Evolutionary conservation across 768 basidiomycete species (phyloP).

Genomic region (Hericium rajendrae): DNA sequence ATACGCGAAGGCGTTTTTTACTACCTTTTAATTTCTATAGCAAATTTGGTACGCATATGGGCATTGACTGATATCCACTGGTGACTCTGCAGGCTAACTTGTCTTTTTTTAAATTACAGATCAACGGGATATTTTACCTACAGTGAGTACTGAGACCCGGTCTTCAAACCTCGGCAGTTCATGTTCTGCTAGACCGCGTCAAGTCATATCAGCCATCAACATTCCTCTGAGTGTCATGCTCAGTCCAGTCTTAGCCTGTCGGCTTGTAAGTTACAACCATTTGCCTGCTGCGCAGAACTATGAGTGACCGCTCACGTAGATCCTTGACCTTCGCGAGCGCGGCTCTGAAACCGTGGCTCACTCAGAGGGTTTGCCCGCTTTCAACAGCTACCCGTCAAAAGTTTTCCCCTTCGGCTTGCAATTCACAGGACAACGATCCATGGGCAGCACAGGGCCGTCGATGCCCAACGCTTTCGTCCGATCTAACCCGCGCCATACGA

Average conservation of each 20-base stretch:
- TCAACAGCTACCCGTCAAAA: slow-evolving; percentile 8
- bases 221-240: slow-evolving; percentile 83
- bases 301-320: slow-evolving; percentile 30
- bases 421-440: slow-evolving; percentile 13
- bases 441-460: slow-evolving; percentile 6
- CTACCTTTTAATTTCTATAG: slow-evolving; percentile 78
- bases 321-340: slow-evolving; percentile 74
- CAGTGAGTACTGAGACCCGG: slow-evolving; percentile 37
- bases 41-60: slow-evolving; percentile 46
- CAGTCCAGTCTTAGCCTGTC: slow-evolving; percentile 69
- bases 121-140: slow-evolving; percentile 82
- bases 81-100: neutral
- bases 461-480: slow-evolving; percentile 1
- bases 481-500: slow-evolving; percentile 5
- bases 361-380: slow-evolving; percentile 26
- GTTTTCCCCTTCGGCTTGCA: slow-evolving; percentile 10
- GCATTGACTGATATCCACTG: neutral
- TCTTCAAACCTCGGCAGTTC: slow-evolving; percentile 3
- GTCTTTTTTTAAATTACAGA: slow-evolving; percentile 23
- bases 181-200: slow-evolving; percentile 48
- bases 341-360: slow-evolving; percentile 71
- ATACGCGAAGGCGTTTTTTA: slow-evolving; percentile 82
- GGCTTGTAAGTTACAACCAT: slow-evolving; percentile 38
- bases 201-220: slow-evolving; percentile 75
- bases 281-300: neutral